Conservation (phyloP, 2,329 filamentous ascomycete genomes). For the Lachnellula hyalina region DNA sequence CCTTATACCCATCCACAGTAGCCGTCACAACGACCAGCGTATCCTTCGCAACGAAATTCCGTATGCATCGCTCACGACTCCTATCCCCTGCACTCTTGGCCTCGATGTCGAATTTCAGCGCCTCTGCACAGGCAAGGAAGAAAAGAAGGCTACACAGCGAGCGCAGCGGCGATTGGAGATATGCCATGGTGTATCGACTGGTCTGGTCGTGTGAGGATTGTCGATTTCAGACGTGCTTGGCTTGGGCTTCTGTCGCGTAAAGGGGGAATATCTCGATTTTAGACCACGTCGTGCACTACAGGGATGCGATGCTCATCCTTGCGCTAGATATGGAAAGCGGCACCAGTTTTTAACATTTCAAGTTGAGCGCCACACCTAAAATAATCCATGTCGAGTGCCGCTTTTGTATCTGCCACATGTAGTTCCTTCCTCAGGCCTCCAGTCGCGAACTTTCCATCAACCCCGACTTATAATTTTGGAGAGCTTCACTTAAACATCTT, state of each 20-base stretch:
- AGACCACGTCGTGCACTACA: slow-evolving; percentile 3
- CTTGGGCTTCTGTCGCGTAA: slow-evolving; percentile 13
- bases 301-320: too few relatives aligned
- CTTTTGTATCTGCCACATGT: too few relatives aligned
- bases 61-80: slow-evolving; percentile 80
- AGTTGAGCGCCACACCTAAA: too few relatives aligned
- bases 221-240: neutral
- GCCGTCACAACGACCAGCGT: slow-evolving; percentile 94
- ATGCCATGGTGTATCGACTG: slow-evolving; percentile 39
- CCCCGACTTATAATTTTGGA: neutral
- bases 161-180: slow-evolving; percentile 49
- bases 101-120: slow-evolving; percentile 89
- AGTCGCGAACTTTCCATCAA: slow-evolving; percentile 7
- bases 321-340: too few relatives aligned
- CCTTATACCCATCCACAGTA: slow-evolving; percentile 76
- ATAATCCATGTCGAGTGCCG: too few relatives aligned
- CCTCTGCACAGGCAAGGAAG: slow-evolving; percentile 50
- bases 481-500: neutral
- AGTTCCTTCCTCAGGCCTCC: too few relatives aligned
- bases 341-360: too few relatives aligned
- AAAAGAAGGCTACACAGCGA: slow-evolving; percentile 54
- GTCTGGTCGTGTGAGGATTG: slow-evolving; percentile 15
- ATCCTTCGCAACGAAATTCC: slow-evolving; percentile 90
- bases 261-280: slow-evolving; percentile 15
- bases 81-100: slow-evolving; percentile 60